phyloP scores from a whole-genome alignment of 805 yeast species.

The Yamadazyma akitaensis region DNA sequence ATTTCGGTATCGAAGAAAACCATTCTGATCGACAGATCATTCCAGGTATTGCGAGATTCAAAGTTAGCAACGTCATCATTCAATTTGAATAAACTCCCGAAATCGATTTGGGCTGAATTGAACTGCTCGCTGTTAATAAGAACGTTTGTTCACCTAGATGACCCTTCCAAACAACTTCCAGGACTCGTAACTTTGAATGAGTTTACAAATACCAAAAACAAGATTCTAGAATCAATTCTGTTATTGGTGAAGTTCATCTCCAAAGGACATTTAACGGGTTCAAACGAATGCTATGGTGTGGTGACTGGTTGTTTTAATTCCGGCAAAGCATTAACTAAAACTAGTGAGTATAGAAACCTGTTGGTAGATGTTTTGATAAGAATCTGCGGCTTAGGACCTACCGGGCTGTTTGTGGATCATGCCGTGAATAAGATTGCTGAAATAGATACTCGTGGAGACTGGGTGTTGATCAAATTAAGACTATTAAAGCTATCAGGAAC shows the following conservation, averaged over 20 bases:
- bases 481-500: constrained; percentile 21
- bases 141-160: constrained; percentile 49
- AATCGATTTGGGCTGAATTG: constrained; percentile 54
- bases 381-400: constrained; percentile 37
- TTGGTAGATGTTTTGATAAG: constrained; percentile 51
- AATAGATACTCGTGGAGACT: constrained; percentile 9
- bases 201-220: constrained; percentile 23
- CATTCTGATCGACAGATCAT: constrained; percentile 28
- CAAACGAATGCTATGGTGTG: constrained; percentile 27
- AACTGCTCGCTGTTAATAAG: constrained; percentile 58
- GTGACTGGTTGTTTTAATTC: constrained; percentile 28
- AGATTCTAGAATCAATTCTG: constrained; percentile 23
- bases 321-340: constrained; percentile 15
- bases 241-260: constrained; percentile 45
- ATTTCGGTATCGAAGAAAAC: constrained; percentile 14
- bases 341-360: constrained; percentile 44
- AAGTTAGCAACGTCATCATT: background rate
- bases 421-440: constrained; percentile 31
- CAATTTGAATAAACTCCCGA: constrained; percentile 4
- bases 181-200: constrained; percentile 52
- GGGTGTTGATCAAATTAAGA: constrained; percentile 24
- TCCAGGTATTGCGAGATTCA: constrained; percentile 20
- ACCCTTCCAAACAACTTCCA: constrained; percentile 53
- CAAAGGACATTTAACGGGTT: constrained; percentile 47
- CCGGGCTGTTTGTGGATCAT: constrained; percentile 21